A percentile compares a stretch with the other conserved stretches of the same genome.
Conservation (phyloP, 2,329 filamentous ascomycete genomes). For the Apiospora hydei region DNA sequence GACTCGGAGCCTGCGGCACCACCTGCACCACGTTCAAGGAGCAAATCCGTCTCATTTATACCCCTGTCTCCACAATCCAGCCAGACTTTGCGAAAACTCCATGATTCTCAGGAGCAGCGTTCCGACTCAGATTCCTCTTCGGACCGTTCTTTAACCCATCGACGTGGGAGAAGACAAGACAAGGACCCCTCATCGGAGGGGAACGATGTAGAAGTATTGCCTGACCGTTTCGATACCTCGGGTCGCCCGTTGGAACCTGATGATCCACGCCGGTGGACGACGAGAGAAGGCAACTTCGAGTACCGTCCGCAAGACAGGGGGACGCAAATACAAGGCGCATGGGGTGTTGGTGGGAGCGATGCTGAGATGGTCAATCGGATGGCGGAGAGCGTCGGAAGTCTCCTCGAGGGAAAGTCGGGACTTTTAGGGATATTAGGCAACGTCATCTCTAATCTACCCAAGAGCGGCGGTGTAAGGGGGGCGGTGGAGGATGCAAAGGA, state of each 20-base stretch:
- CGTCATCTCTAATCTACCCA: constrained; percentile 24
- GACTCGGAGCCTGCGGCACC: not conserved
- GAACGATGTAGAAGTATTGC: constrained; percentile 40
- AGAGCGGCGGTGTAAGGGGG: not conserved
- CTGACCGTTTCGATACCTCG: constrained; percentile 41
- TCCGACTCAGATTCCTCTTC: constrained; percentile 28
- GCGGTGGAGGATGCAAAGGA: constrained; percentile 1
- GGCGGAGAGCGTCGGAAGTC: constrained; percentile 25
- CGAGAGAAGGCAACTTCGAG: constrained; percentile 34
- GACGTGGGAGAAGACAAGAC: constrained; percentile 20
- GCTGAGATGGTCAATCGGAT: constrained; percentile 29
- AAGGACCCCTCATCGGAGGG: constrained; percentile 30
- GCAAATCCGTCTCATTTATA: constrained; percentile 39
- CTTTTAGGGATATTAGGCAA: constrained; percentile 28
- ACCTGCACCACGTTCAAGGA: constrained; percentile 25
- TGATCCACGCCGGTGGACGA: constrained; percentile 23
- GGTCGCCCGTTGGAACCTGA: constrained; percentile 35
- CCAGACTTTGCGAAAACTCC: constrained; percentile 38
- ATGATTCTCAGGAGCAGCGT: constrained; percentile 27
- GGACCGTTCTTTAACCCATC: constrained; percentile 22
- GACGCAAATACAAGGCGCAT: constrained; percentile 26
- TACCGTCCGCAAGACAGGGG: constrained; percentile 30
- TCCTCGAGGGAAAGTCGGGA: constrained; percentile 27
- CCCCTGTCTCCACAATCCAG: constrained; percentile 43
- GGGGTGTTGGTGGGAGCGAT: constrained; percentile 29